Evolutionary conservation across 352 stramenopile species (phyloP), one percentile per base, ranked within the genome.

Genomic region (Pythium inflatum): DNA sequence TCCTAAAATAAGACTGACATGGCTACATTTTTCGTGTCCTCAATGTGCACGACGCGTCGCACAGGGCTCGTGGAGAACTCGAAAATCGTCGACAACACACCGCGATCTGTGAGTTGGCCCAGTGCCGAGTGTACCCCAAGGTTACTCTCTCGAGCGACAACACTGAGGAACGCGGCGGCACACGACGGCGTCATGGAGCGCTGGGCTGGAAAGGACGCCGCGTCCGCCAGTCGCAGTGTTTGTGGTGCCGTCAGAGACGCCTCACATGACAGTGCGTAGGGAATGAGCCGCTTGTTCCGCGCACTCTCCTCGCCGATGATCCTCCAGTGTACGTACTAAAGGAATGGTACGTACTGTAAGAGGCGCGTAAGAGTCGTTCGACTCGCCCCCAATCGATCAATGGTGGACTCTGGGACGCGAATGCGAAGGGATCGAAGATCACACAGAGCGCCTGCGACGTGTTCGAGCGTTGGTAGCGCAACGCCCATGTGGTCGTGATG

Each of bases 21-120:
- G 38, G 55, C 25, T 62, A 53, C 38, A 50, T 20, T 27, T 27
- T 14, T n/a, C n/a, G n/a, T n/a, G n/a, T n/a, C n/a, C n/a, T 60
- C 53, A 24, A 60, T 48, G 53, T 34, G 22, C 22, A 60, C 33
- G 11, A 24, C 11, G 1, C 24, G 20, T 11, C 8, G 20, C 20
- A 58, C 50, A 9, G 33, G 53, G 20, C 53, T 60, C 12, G 53
- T 25, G 20, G 53, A 31, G 20, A 60, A 60, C 53, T 48, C 3
- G 22, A 60, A 34, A 22, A 60, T 60, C 4, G 22, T 48, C 33
- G 33, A 25, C 33, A 48, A 12, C 22, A 60, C 53, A 13, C 53
- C 33, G 13, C 53, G 31, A 24, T 60, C 53, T 5, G n/a, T 34
- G 8, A 59, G n/a, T 0, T 12, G 20, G 6, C 51, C 51, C 7